Conservation (phyloP, 768 basidiomycete species). For the Strobilomyces dryophilus region DNA sequence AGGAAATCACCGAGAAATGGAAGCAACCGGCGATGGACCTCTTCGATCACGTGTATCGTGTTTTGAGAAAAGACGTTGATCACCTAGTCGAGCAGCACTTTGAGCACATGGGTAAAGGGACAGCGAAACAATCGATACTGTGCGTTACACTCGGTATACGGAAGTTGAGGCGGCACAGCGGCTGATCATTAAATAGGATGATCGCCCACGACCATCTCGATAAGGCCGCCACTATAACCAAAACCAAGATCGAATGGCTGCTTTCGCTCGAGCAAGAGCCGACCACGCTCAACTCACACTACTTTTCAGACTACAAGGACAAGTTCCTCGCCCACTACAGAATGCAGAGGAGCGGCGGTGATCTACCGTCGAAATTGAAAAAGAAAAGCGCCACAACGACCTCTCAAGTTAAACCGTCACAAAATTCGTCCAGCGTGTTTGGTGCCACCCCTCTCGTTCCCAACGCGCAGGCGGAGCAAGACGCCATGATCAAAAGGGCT, state of each 20-base stretch:
- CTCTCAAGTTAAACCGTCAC: background rate
- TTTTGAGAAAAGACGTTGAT: constrained; percentile 36
- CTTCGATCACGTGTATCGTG: constrained; percentile 35
- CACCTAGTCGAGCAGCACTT: constrained; percentile 47
- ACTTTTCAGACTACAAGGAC: constrained; percentile 41
- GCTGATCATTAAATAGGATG: constrained; percentile 27
- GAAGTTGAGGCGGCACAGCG: background rate
- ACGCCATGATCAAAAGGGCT: constrained; percentile 28
- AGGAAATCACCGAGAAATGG: constrained; percentile 44
- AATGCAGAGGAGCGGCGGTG: constrained; percentile 13
- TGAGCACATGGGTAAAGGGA: constrained; percentile 43
- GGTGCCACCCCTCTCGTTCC: background rate
- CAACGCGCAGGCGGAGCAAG: background rate
- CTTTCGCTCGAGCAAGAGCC: constrained; percentile 43
- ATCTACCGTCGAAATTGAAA: constrained; percentile 2
- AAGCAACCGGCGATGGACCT: constrained; percentile 39
- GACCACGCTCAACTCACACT: constrained; percentile 46
- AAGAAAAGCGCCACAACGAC: background rate
- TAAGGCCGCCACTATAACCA: constrained; percentile 34
- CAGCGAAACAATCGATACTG: constrained; percentile 44
- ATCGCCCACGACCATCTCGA: constrained; percentile 47
- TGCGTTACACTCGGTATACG: constrained; percentile 20
- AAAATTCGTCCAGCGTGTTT: background rate
- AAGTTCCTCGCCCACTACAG: constrained; percentile 50
- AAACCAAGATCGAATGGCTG: constrained; percentile 43